Evolutionary conservation across 1,284 basidiomycete species (phyloP), one percentile per base, ranked within the genome.

Genomic region (Meira miltonrushii): DNA sequence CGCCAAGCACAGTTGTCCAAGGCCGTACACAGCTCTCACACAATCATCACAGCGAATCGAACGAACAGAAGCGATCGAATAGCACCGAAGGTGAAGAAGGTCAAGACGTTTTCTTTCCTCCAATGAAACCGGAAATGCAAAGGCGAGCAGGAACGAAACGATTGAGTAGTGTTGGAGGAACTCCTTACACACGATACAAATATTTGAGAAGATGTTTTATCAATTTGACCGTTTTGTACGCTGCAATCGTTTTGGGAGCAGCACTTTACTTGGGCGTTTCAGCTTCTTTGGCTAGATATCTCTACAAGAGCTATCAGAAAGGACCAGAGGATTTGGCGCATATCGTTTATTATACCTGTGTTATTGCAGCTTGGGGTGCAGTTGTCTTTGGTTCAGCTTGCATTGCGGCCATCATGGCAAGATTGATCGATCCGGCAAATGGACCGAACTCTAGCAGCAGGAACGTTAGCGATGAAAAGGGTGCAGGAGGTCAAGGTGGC

Each of bases 191-290:
- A 5, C 46, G 61, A 17, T 70, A 66, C 59, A 60, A 54, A 43
- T 71, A 72, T 61, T 58, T 72, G 40, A 66, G 69, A 4, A 48
- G 69, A 7, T 72, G 69, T 47, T 51, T 68, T 50, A 56, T 70
- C 57, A 71, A 70, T 54, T 58, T 72, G 17, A 52, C 65, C 19
- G 61, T 72, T 17, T 60, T 72, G 13, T 71, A 71, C 54, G n/a
- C 64, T 23, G 62, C 66, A 53, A 67, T 72, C 54, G 68, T 65
- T 28, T 54, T 58, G n/a, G 69, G 60, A 1, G 69, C 68, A 10
- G 55, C 56, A 54, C 54, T 58, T 28, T 72, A 66, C 19, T 54
- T 67, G 12, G 57, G 46, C 13, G 33, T 64, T 13, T 58, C 69
- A 6, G 57, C 50, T 39, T 53, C 50, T 13, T 39, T 53, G 13